phyloP scores from a whole-genome alignment of 2,329 filamentous ascomycete genomes.

The Scedosporium apiospermum region DNA sequence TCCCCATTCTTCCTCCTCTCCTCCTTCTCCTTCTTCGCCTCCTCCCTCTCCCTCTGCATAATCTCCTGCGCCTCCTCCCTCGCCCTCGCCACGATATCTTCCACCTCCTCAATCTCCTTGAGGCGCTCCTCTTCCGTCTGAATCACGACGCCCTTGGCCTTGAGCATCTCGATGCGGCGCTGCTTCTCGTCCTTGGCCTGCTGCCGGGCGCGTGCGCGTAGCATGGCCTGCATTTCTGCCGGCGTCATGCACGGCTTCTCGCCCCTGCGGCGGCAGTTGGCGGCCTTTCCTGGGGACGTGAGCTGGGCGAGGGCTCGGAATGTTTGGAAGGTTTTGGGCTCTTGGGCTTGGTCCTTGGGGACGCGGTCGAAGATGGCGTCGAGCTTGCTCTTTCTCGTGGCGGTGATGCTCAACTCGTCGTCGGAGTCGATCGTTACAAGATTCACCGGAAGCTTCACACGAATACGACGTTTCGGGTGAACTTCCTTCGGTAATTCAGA shows the following conservation, averaged over 20 bases:
- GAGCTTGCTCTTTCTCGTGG: constrained; percentile 39
- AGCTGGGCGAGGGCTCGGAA: constrained; percentile 69
- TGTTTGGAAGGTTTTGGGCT: constrained; percentile 53
- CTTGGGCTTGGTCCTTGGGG: constrained; percentile 52
- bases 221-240: constrained; percentile 56
- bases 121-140: constrained; percentile 83
- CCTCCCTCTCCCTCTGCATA: constrained; percentile 65
- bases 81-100: constrained; percentile 80
- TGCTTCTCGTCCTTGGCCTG: constrained; percentile 74
- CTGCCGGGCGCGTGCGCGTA: constrained; percentile 64
- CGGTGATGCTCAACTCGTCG: constrained; percentile 56
- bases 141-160: constrained; percentile 69
- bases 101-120: constrained; percentile 70
- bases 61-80: constrained; percentile 72
- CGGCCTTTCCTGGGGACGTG: constrained; percentile 46
- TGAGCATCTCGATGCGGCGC: constrained; percentile 66
- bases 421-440: constrained; percentile 33
- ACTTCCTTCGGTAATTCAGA: constrained; percentile 11
- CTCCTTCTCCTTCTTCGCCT: constrained; percentile 55
- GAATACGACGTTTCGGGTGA: constrained; percentile 35
- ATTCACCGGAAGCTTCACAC: constrained; percentile 39
- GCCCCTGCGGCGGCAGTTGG: constrained; percentile 30
- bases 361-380: constrained; percentile 61
- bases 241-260: constrained; percentile 52
- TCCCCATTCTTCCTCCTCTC: constrained; percentile 34